Conservation (phyloP, 345 rosid genomes). For the Eucalyptus cloeziana region DNA sequence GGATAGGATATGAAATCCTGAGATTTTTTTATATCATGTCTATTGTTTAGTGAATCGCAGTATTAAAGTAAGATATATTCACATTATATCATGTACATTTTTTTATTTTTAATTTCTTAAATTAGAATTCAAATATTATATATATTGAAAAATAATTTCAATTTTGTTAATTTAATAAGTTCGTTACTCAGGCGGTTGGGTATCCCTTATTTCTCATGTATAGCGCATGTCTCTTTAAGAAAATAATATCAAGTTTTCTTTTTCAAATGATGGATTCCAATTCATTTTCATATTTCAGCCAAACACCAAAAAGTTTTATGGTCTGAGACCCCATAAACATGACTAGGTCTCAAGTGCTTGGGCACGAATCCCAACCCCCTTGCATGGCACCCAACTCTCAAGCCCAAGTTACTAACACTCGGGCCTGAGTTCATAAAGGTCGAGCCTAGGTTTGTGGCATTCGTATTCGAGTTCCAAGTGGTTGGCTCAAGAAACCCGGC, state of each 20-base stretch:
- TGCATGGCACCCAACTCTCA: neutral
- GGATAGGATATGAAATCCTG: too few relatives aligned
- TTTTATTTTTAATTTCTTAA: too few relatives aligned
- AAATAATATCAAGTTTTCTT: neutral
- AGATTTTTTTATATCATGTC: too few relatives aligned
- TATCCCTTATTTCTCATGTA: neutral
- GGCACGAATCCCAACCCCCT: neutral
- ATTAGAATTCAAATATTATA: too few relatives aligned
- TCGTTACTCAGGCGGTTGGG: fast-evolving
- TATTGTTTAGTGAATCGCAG: too few relatives aligned
- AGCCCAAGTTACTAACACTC: neutral
- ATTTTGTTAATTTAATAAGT: too few relatives aligned
- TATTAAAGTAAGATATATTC: too few relatives aligned
- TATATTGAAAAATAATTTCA: too few relatives aligned
- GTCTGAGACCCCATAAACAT: too few relatives aligned
- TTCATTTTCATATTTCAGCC: neutral
- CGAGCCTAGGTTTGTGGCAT: fast-evolving
- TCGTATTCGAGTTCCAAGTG: neutral
- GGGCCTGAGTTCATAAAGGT: fast-evolving
- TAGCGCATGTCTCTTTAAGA: neutral
- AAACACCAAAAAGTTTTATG: neutral
- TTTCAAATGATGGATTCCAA: neutral
- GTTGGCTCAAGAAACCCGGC: neutral
- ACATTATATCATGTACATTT: too few relatives aligned
- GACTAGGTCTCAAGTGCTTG: neutral